Conservation (phyloP, 202 grass and related monocot genomes). For the Tripidium arundinaceum region DNA sequence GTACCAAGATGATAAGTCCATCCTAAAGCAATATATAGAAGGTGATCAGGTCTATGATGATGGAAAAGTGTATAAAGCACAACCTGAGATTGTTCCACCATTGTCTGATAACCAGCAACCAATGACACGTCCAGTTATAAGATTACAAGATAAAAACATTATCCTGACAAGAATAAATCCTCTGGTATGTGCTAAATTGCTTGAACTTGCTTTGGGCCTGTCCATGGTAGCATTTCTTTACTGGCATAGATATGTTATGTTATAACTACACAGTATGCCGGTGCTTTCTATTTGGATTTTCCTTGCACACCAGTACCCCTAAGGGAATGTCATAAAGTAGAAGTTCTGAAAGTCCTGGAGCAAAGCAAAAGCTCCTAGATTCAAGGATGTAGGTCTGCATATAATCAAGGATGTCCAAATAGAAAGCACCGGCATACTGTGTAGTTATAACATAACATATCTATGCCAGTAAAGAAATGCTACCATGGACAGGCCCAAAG, state of each 20-base stretch:
- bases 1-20: slow-evolving; percentile 85
- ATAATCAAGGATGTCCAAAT: neutral
- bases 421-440: neutral
- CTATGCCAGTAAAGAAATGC: slow-evolving; percentile 4
- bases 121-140: slow-evolving; percentile 91
- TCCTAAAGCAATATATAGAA: slow-evolving; percentile 95
- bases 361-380: neutral
- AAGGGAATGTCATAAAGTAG: slow-evolving; percentile 8
- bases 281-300: slow-evolving; percentile 16
- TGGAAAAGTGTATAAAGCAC: slow-evolving; percentile 80
- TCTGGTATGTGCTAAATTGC: slow-evolving; percentile 53
- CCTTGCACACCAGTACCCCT: neutral
- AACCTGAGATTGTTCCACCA: slow-evolving; percentile 77
- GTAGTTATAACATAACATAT: slow-evolving; percentile 5
- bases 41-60: slow-evolving; percentile 79
- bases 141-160: slow-evolving; percentile 87
- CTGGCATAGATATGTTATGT: slow-evolving; percentile 17
- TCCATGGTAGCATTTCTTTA: neutral
- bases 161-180: slow-evolving; percentile 96
- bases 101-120: slow-evolving; percentile 86
- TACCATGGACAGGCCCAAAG: neutral
- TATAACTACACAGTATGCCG: neutral
- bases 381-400: neutral
- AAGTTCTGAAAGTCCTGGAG: neutral
- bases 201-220: slow-evolving; percentile 28